These are phyloP conservation scores for Russula virescens DNA, from an alignment of 768 basidiomycete genomes.

Conservation along the genomic window DNA sequence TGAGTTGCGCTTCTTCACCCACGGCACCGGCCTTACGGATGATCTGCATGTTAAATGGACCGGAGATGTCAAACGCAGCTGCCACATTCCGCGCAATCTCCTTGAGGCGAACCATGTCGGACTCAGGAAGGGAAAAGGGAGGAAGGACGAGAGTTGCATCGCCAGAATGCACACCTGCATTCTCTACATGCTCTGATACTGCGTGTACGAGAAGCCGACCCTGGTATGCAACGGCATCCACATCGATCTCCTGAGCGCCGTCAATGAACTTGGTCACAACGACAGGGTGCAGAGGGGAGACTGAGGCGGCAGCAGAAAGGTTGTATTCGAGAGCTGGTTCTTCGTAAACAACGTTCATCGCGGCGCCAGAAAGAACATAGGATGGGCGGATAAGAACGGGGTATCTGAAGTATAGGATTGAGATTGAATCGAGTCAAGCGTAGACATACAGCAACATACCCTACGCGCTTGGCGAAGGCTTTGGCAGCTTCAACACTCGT, in stretches of 20 bases:
- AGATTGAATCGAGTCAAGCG: neutral
- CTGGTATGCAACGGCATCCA: conserved; percentile 93
- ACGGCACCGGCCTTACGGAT: conserved; percentile 69
- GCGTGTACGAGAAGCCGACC: conserved; percentile 92
- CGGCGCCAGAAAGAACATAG: conserved; percentile 96
- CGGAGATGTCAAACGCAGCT: conserved; percentile 90
- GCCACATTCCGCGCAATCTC: conserved; percentile 94
- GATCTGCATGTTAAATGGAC: conserved; percentile 99
- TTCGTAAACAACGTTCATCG: conserved; percentile 98
- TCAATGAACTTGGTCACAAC: conserved; percentile 99
- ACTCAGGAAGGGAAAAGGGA: conserved; percentile 71
- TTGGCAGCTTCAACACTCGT: conserved; percentile 86
- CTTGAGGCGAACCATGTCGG: conserved; percentile 85
- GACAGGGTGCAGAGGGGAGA: conserved; percentile 95
- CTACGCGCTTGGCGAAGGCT: conserved; percentile 80
- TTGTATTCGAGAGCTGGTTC: conserved; percentile 86
- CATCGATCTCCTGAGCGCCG: conserved; percentile 94
- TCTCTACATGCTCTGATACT: conserved; percentile 97
- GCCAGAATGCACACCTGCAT: conserved; percentile 97
- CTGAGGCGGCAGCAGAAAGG: conserved; percentile 92
- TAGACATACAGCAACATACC: conserved; percentile 38
- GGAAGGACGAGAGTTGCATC: conserved; percentile 97
- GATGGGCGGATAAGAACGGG: conserved; percentile 98
- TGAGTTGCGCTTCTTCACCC: conserved; percentile 63
- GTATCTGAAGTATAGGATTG: conserved; percentile 48